Evolutionary conservation across 2,329 filamentous ascomycete species (phyloP), one percentile per base, ranked within the genome.

Genomic region (Cytospora paraplurivora): DNA sequence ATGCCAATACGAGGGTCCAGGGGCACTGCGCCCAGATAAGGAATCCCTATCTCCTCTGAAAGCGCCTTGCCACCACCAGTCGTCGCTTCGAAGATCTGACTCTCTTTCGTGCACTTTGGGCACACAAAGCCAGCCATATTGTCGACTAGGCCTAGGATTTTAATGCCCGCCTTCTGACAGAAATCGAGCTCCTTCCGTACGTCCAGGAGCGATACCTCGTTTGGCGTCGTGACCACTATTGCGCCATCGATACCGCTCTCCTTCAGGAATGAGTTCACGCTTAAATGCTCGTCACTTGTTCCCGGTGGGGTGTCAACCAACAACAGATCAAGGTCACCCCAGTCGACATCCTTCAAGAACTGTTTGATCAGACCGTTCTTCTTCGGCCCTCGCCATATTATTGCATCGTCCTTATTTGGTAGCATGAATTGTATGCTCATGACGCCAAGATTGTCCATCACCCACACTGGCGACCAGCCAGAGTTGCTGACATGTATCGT

Each of bases 341-440:
- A 99, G 73, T 96, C 92, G 7, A 99, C 95, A 72, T 99, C 96
- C 80, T 96, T 97, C 58, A 99, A 78, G 71, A 99, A 99, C 75
- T 96, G 91, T 80, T 99, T 99, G 74, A 99, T 98, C 63, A 99
- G 79, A 0, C 95, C 95, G 72, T 98, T 99, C 84, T 99, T 99
- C 85, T 99, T 99, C 3, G 95, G 90, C 0, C 95, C 95, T 57
- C 95, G 86, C 95, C 95, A 99, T 69, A 99, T 99, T 49, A 99
- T 89, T 4, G 95, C 95, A 73, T 97, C 93, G 75, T 99, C 94
- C 54, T 91, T 85, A 71, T 92, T 92, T 0, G 95, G 95, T 53
- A 99, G 82, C 92, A 99, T 96, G 75, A 99, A 99, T 76, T 99
- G 95, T 68, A 99, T 92, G 72, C 90, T 95, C 94, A 99, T 98